These are phyloP conservation scores for Anisodus tanguticus DNA, from an alignment of 257 asterid genomes.

Conservation along the genomic window DNA sequence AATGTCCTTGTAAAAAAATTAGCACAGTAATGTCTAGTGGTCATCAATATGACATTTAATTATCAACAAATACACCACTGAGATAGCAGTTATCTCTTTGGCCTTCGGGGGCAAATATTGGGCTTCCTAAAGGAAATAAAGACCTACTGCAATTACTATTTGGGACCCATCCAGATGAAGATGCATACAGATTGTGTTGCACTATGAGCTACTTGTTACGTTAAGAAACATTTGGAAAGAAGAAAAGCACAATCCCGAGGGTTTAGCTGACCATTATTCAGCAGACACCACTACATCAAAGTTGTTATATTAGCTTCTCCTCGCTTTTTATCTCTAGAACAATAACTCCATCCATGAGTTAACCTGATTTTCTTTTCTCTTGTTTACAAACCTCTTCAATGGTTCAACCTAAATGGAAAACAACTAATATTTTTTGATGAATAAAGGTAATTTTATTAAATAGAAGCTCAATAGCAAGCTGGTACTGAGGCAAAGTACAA, in stretches of 20 bases:
- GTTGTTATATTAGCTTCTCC: background rate
- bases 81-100: constrained; percentile 16
- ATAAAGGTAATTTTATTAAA: background rate
- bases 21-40: background rate
- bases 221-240: background rate
- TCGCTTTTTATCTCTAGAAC: background rate
- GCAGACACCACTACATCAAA: constrained; percentile 5
- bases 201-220: background rate
- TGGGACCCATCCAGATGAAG: background rate
- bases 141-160: constrained; percentile 3
- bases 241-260: constrained; percentile 1
- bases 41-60: constrained; percentile 5
- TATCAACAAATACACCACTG: background rate
- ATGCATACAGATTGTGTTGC: constrained; percentile 7
- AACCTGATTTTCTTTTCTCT: background rate
- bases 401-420: background rate
- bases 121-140: constrained; percentile 1
- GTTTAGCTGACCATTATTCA: background rate
- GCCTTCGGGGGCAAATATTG: background rate
- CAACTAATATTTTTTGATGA: background rate
- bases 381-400: background rate
- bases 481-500: background rate
- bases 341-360: constrained; percentile 18
- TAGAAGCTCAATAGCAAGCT: background rate
- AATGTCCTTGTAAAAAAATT: background rate